Base-by-base conservation (phyloP, 1,284 basidiomycete species). In the Tilletia setariae region DNA sequence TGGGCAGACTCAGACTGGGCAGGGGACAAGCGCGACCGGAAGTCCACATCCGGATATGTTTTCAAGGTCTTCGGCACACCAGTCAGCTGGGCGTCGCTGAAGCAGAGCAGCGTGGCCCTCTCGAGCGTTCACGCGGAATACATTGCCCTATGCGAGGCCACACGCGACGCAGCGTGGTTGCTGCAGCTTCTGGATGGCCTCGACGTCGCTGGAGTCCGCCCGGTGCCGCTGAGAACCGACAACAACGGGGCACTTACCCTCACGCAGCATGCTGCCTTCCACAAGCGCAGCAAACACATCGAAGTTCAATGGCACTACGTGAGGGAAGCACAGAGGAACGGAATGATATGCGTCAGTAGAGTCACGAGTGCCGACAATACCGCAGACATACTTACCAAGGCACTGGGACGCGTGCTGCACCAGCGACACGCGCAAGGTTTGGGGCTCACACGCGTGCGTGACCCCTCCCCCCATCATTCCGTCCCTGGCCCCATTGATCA, bases 1-100 rank as follows among this genome's bases (percentile, higher is more conserved):
- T 70, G 19, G 40, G 30, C 32, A 43, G 70, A 73, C 44, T n/a
- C 65, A 9, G 67, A 72, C 59, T 72, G 67, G 67, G 70, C 64
- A 13, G 66, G 65, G 21, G 51, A 65, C 51, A 19, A 21, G 2
- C 49, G n/a, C 1, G 47, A 70, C 16, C 56, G 56, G 9, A 30
- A 40, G 25, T 61, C 56, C 23, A 61, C 56, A 16, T 28, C 56
- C 11, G 56, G 56, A 9, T 61, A 61, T 61, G 56, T 61, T 8
- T 61, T 61, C 56, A 32, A 32, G 25, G 4, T 61, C 23, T 30
- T 13, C 32, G 56, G 56, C 13, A 61, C 25, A 15, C 32, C 32
- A 8, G 21, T 61, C 32, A 32, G 28, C 32, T 61, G 56, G 56
- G 25, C 13, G 13, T 61, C 56, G 9, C 9, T 30, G 13, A 30